Base-by-base conservation (phyloP, 495 filamentous ascomycete genomes). In the Penicillium desertorum region DNA sequence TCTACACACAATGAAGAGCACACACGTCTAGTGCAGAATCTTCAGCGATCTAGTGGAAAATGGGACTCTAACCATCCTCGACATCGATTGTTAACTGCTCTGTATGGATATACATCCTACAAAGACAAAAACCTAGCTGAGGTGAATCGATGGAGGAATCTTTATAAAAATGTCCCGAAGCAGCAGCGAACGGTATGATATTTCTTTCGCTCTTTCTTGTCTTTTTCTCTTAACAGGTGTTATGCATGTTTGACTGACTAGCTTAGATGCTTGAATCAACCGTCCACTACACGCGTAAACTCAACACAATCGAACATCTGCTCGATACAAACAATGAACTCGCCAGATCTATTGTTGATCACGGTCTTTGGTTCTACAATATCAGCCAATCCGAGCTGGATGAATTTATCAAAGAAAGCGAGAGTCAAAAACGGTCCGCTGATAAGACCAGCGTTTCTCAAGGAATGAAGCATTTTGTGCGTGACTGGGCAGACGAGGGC, bases 381-480 rank as follows among this genome's bases (percentile, higher is more conserved):
- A 52, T 68, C 29, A 43, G 54, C 10, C 46, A 36, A 34, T 12
- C 34, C 2, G 65, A 68, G 27, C 45, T 68, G 11, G 55, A 68
- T 6, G 51, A 54, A 4, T 68, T 68, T 22, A 56, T 59, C 30
- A 19, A 32, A 16, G 57, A 61, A 14, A 39, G 37, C 7, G 62
- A 62, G 22, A 54, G 45, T 5, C 50, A 62, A 19, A 41, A 52
- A 9, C 49, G 51, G 43, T 37, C 20, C 0, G 49, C 60, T 16
- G 65, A 68, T 42, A 54, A 55, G 7, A 66, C 69, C 29, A 72
- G 69, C 32, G 72, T 79, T 14, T 60, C 69, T 5, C 77, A 78
- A 51, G 69, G 69, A 1, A 62, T 80, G 48, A 78, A 79, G 59
- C 76, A 79, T 60, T 76, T 75, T 60, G 71, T 79, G 39, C 71